Evolutionary conservation across 495 filamentous ascomycete species (phyloP), one percentile per base, ranked within the genome.

Genomic region (Penicillium dipodomyicola): DNA sequence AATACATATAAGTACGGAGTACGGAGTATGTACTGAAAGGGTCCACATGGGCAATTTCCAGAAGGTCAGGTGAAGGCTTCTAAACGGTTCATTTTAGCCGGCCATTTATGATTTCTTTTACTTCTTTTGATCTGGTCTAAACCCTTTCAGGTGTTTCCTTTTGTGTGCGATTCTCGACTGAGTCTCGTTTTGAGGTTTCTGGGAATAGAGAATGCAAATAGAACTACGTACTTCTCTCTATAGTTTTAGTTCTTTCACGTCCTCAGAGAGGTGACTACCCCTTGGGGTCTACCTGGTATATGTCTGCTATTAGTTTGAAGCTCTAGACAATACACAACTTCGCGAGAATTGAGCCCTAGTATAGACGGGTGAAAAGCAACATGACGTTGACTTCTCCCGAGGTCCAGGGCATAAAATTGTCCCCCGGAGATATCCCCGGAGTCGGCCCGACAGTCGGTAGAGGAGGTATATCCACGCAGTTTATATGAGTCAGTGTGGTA

Each of bases 381-480:
- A 42, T 23, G 41, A 43, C 41, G 20, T 43, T 37, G 5, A 14
- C 3, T 46, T 47, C 15, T 11, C 27, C 27, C 25, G 23, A 23
- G 23, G 27, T 29, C 25, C 27, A 4, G 25, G 15, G 30, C 10
- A 10, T 11, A 33, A 12, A 1, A 11, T 33, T 33, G 9, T 10
- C 8, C 27, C 27, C 43, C 43, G 43, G 44, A 17, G 15, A 20
- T 23, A 33, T 30, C 27, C 40, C 41, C 9, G 19, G 41, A n/a
- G 23, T 51, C 52, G 43, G 52, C 42, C 52, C 52, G 52, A 19
- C 15, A 33, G 4, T 27, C 19, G 52, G 32, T 23, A 29, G 15
- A 35, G 17, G 22, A 10, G 2, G 19, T 45, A 45, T 33, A 22
- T 3, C n/a, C 40, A 53, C 51, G 27, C 51, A 53, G 17, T 15